A percentile compares a stretch with the other conserved stretches of the same genome.
Conservation (phyloP, 225 moss, liverwort and hornwort species). For the Pseudisothecium myosuroides region DNA sequence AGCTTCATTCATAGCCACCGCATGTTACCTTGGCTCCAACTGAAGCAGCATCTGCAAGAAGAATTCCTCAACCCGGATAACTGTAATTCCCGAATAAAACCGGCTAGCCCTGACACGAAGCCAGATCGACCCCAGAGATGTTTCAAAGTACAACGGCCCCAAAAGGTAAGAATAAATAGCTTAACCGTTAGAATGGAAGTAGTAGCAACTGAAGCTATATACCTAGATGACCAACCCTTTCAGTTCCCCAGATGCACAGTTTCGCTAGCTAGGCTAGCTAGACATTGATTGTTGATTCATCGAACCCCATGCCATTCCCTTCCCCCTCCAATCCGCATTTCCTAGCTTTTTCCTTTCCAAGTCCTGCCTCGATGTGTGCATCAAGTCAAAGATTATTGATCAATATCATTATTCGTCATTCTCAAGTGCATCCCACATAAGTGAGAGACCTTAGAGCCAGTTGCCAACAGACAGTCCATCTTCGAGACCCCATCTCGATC, state of each 20-base stretch:
- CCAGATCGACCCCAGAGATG: not conserved
- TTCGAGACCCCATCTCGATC: not conserved
- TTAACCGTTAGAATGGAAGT: not conserved
- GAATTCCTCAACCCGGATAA: not conserved
- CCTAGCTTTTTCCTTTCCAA: too few species aligned
- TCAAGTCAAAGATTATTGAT: not conserved
- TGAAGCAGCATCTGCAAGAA: not conserved
- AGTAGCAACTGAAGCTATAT: not conserved
- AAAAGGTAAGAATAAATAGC: not conserved
- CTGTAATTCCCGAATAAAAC: not conserved
- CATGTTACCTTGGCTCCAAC: not conserved
- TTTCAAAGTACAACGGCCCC: not conserved
- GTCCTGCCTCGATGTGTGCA: not conserved
- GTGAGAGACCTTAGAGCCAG: not conserved
- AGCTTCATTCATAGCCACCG: not conserved
- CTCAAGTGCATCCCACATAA: conserved; percentile 10
- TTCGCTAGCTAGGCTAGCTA: not conserved
- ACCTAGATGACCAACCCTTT: not conserved
- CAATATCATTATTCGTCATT: not conserved
- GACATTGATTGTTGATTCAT: not conserved
- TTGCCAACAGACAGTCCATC: not conserved
- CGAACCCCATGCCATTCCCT: not conserved
- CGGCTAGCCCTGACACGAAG: not conserved
- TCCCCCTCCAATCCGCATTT: too few species aligned
- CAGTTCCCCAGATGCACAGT: not conserved